Evolutionary conservation across 2,329 filamentous ascomycete species (phyloP), one percentile per base, ranked within the genome.

Genomic region (Didymella lethalis): DNA sequence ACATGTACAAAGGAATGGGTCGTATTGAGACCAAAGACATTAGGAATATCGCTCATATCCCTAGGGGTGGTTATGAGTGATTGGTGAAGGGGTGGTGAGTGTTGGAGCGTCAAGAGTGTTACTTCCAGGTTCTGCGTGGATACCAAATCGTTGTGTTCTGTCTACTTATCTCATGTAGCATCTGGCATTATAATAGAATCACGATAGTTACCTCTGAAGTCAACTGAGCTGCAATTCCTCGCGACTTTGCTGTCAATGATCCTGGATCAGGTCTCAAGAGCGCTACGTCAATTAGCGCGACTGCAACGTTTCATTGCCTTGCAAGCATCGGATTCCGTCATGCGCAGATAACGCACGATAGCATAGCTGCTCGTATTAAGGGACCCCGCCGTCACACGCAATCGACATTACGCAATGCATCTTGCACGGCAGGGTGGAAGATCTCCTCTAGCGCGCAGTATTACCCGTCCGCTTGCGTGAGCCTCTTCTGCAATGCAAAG

Each of bases 11-110:
- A 46, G 73, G 70, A 0, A 59, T 74, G 20, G 73, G 74, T 3
- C 64, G 75, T 23, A 68, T 77, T 29, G 74, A 74, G 32, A 80
- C 79, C 4, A 77, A 74, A 56, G 76, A 80, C 55, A 72, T 79
- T 50, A 65, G 74, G 51, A 68, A 73, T 7, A 68, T 67, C 36
- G 64, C 72, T 25, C 69, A 76, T 55, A 61, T 67, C 11, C 57
- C 57, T 3, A 54, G 50, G 36, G 56, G 56, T 29, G 56, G 56
- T 41, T 59, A 54, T 20, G 46, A 54, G 41, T 59, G 29, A 54
- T 20, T 40, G 49, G 41, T 59, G 29, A 54, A 16, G 7, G 25
- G 2, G 11, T 16, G 25, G 28, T 25, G 43, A n/a, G 20, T 28
- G 8, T 28, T 11, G 32, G 31, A 25, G 32, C 26, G 36, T 18